phyloP scores from a whole-genome alignment of 345 rosid species.

The Dipteronia dyeriana region DNA sequence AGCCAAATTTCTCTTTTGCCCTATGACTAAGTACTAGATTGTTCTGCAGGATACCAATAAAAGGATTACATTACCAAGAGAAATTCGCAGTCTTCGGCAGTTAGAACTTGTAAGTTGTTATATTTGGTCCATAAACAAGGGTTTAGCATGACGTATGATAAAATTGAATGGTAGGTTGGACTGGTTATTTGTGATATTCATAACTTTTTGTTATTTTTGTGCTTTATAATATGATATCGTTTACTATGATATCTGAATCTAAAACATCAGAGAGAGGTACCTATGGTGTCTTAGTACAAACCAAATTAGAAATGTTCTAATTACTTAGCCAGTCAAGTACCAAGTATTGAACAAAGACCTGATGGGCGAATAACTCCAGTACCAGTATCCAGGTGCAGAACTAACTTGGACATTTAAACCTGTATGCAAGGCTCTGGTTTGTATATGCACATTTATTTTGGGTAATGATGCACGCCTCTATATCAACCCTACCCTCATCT shows the following conservation, averaged over 20 bases:
- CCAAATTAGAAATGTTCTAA: neutral
- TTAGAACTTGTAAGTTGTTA: slow-evolving; percentile 75
- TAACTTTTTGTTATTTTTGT: neutral
- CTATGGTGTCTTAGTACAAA: slow-evolving; percentile 4
- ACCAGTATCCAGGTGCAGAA: neutral
- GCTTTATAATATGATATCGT: neutral
- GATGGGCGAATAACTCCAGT: neutral
- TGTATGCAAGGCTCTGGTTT: neutral
- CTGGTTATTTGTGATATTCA: neutral
- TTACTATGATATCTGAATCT: neutral
- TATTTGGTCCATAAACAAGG: neutral
- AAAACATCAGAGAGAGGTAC: neutral
- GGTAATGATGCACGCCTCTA: neutral
- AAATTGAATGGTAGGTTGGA: neutral
- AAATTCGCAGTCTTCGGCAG: slow-evolving; percentile 76
- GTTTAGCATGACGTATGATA: neutral
- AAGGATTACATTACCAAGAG: slow-evolving; percentile 73
- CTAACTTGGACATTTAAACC: neutral
- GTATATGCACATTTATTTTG: neutral
- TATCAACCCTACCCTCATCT: neutral
- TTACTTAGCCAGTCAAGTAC: neutral
- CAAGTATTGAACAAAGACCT: neutral
- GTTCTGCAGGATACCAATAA: slow-evolving; percentile 68
- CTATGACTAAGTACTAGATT: slow-evolving; percentile 21
- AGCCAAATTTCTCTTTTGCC: slow-evolving; percentile 6